Evolutionary conservation across 768 basidiomycete species (phyloP), one percentile per base, ranked within the genome.

Genomic region (Tylopilus balloui): DNA sequence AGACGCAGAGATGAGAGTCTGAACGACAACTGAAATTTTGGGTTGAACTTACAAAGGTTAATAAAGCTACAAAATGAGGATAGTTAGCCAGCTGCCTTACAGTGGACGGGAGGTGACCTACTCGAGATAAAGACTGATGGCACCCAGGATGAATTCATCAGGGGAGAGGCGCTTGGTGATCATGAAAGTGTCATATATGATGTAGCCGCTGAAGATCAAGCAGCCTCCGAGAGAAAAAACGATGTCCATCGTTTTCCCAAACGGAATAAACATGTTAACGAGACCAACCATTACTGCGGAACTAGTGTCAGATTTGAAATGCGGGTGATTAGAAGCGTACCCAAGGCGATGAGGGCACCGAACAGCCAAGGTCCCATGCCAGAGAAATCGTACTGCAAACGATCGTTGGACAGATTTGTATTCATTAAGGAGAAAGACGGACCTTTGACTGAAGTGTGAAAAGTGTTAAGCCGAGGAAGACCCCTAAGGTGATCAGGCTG

Each of bases 381-480:
- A 12, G 84, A 86, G 70, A 99, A 97, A 72, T 98, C 94, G 69
- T 92, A 96, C 88, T 91, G 56, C 31, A 51, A 31, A 14, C 3
- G 34, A 34, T 38, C 12, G 52, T 50, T 41, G 6, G 41, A 32
- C 20, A 32, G 14, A 15, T 27, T 28, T 12, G n/a, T 15, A 28
- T 11, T 13, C 6, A 51, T 36, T 13, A 36, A 47, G 19, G 32
- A 25, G 12, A 51, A 17, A 24, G 13, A 46, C 74, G 17, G 53
- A 87, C 88, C 77, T 95, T 95, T 50, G 88, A 90, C 67, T 95
- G 93, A 65, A 96, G 75, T 1, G 96, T 97, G 74, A 96, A 98
- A 45, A 97, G 67, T 0, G 94, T 97, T 53, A 99, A 71, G 6
- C 94, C 96, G 34, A 92, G 68, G 78, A 99, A 98, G 38, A 98